These are phyloP conservation scores for Wickerhamiella azymoides DNA, from an alignment of 805 yeast species.

Conservation along the genomic window DNA sequence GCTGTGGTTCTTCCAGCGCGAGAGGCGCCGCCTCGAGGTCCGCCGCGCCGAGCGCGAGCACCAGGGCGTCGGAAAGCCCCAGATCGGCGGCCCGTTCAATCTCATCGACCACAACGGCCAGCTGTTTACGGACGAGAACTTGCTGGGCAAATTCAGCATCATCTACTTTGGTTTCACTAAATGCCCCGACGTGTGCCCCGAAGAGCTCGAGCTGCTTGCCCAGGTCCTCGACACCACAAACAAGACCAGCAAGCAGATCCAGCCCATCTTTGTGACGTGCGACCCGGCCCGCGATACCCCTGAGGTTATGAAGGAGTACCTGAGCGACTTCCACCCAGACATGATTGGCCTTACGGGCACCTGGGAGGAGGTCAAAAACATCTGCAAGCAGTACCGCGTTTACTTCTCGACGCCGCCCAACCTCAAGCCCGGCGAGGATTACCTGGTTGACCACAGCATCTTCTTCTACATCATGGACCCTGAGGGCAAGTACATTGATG, in stretches of 20 bases:
- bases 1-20: conserved; percentile 57
- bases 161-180: conserved; percentile 94
- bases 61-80: conserved; percentile 81
- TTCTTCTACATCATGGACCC: conserved; percentile 97
- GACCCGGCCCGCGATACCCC: conserved; percentile 95
- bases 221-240: conserved; percentile 52
- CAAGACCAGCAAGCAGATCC: conserved; percentile 31
- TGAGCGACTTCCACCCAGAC: conserved; percentile 78
- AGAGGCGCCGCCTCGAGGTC: conserved; percentile 59
- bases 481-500: conserved; percentile 93
- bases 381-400: conserved; percentile 83
- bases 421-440: conserved; percentile 90
- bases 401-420: conserved; percentile 95
- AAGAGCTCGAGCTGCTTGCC: conserved; percentile 86
- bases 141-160: conserved; percentile 66
- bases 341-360: conserved; percentile 87
- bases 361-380: conserved; percentile 67
- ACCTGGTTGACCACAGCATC: conserved; percentile 91
- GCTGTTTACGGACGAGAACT: conserved; percentile 60
- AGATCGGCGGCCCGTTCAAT: conserved; percentile 81
- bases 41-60: conserved; percentile 73
- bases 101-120: conserved; percentile 59
- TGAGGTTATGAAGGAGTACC: conserved; percentile 65
- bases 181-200: conserved; percentile 98
- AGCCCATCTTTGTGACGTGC: conserved; percentile 87